Percentiles rank a stretch among this genome's conserved stretches.
phyloP scores from a whole-genome alignment of 768 basidiomycete species.

The Porpolomopsis calyptriformis region DNA sequence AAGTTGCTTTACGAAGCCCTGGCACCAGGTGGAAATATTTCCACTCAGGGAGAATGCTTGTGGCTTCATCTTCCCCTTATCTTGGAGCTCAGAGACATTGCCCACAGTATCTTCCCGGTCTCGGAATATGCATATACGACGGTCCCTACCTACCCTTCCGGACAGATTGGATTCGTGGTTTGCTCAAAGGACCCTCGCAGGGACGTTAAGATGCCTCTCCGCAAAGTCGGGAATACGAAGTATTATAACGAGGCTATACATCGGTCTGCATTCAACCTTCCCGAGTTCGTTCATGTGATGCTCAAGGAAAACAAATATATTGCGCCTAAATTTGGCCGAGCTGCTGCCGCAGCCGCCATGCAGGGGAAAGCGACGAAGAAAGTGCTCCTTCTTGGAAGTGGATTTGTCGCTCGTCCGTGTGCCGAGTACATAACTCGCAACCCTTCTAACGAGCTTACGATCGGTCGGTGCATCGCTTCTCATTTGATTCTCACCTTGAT shows the following conservation, averaged over 20 bases:
- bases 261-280: slow-evolving; percentile 73
- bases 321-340: slow-evolving; percentile 65
- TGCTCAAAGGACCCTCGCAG: slow-evolving; percentile 68
- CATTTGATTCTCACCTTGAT: neutral
- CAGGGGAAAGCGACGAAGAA: slow-evolving; percentile 41
- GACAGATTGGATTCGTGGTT: slow-evolving; percentile 91
- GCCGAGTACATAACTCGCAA: slow-evolving; percentile 86
- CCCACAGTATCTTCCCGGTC: slow-evolving; percentile 63
- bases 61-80: slow-evolving; percentile 94
- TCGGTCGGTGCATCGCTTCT: slow-evolving; percentile 41
- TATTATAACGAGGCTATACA: slow-evolving; percentile 87
- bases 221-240: slow-evolving; percentile 55
- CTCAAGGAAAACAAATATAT: slow-evolving; percentile 66
- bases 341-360: slow-evolving; percentile 33
- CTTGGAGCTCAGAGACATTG: slow-evolving; percentile 57
- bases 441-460: slow-evolving; percentile 72
- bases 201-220: slow-evolving; percentile 62
- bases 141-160: slow-evolving; percentile 97
- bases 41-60: slow-evolving; percentile 90
- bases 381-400: slow-evolving; percentile 85
- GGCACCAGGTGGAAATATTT: slow-evolving; percentile 81
- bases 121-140: slow-evolving; percentile 91
- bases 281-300: slow-evolving; percentile 77
- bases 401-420: slow-evolving; percentile 92
- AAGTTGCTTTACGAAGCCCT: slow-evolving; percentile 86